Evolutionary conservation across 2,329 filamentous ascomycete species (phyloP).

Genomic region (Colletotrichum salicis): DNA sequence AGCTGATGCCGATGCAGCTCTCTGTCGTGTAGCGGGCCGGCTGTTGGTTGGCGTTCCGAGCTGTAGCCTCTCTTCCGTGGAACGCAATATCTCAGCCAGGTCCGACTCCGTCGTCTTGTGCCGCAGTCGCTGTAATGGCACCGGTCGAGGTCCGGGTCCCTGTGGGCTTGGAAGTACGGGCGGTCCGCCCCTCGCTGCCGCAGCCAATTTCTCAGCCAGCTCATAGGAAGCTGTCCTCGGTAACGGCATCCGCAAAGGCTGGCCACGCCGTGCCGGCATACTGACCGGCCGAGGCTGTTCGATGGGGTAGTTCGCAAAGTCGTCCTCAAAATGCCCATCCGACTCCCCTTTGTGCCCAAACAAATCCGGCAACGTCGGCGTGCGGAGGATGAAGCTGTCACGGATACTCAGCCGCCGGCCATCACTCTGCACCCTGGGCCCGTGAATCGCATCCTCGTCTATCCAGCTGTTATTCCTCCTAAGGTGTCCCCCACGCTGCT

Average conservation of each 20-base stretch:
- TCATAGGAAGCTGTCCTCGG: slow-evolving; percentile 34
- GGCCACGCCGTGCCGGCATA: slow-evolving; percentile 1
- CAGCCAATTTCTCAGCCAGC: slow-evolving; percentile 33
- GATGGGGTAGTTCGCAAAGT: slow-evolving; percentile 23
- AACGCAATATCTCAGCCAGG: slow-evolving; percentile 61
- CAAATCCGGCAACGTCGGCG: slow-evolving; percentile 51
- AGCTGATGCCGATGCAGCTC: slow-evolving; percentile 41
- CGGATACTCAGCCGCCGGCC: slow-evolving; percentile 42
- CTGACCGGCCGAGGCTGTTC: slow-evolving; percentile 27
- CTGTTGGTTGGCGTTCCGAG: slow-evolving; percentile 49
- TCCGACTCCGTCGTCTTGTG: slow-evolving; percentile 57
- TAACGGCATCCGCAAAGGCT: slow-evolving; percentile 27
- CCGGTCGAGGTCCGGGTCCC: slow-evolving; percentile 35
- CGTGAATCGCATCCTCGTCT: slow-evolving; percentile 62
- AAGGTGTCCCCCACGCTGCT: slow-evolving; percentile 9
- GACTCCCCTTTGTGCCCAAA: slow-evolving; percentile 36
- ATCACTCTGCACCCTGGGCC: slow-evolving; percentile 52
- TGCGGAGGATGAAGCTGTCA: slow-evolving; percentile 44
- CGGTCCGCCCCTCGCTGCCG: slow-evolving; percentile 27
- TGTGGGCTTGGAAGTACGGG: slow-evolving; percentile 22
- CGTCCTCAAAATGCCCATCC: slow-evolving; percentile 16
- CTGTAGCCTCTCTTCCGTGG: slow-evolving; percentile 62
- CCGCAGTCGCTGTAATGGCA: slow-evolving; percentile 38
- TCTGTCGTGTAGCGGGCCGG: slow-evolving; percentile 41
- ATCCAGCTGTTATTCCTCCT: slow-evolving; percentile 52